Evolutionary conservation across 371 early-diverging fungal genomes (phyloP), one percentile per base, ranked within the genome.

Genomic region (Catenaria anguillulae): DNA sequence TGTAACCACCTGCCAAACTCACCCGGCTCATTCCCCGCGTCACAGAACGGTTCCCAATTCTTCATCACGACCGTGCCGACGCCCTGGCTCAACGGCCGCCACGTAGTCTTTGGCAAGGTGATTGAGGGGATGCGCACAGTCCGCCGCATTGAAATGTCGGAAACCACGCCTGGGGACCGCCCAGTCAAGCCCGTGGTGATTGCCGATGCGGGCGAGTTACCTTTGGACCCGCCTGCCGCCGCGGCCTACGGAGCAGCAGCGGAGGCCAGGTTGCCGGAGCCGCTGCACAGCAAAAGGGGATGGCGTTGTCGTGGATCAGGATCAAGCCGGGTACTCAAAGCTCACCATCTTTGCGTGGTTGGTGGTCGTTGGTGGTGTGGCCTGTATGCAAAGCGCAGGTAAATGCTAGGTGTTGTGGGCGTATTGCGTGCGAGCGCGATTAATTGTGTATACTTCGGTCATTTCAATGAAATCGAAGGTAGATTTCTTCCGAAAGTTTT

Each of bases 51-150:
- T 63, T 91, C 91, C 66, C 99, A 99, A 80, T 99, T 99, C 86
- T 98, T 97, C 80, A 91, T 96, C 75, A 89, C 90, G 75, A 87
- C 90, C 19, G 84, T 75, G 62, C 68, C 71, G 71, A 81, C 85
- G 54, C 59, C 82, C 33, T 95, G 97, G 97, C 86, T 99, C 67
- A 94, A 99, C 77, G 92, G 92, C 68, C 93, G 91, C 81, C 99
- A 99, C 83, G 95, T 94, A 64, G 99, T 99, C 52, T 99, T 99
- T 74, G 99, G 99, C 61, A 48, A 72, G 50, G 98, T 99, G 34
- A 71, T 77, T 60, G 82, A 87, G 67, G 95, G 95, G 29, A 26
- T 29, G 52, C 8, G 23, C 13, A 23, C 23, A 13, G 52, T 50
- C 8, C 26, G 29, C 29, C 10, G 15, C 29, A 50, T 50, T 4